phyloP scores from a whole-genome alignment of 371 early-diverging fungal genomes.

The Mucor ambiguus region DNA sequence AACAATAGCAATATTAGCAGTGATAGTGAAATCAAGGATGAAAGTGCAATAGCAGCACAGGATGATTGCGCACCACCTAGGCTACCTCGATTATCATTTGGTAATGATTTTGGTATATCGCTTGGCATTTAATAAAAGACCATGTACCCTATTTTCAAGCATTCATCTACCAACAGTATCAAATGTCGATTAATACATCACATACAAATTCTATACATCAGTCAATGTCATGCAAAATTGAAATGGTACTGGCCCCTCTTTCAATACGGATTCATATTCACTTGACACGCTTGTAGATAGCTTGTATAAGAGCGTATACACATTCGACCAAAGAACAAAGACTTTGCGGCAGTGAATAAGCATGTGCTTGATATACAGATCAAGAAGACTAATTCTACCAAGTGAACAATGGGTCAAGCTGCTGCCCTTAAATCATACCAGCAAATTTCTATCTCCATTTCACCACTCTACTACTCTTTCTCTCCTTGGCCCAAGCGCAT shows the following conservation, averaged over 20 bases:
- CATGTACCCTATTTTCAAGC: not conserved
- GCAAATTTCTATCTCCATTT: not conserved
- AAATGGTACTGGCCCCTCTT: too few relatives aligned
- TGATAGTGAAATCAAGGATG: not conserved
- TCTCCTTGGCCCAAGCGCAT: not conserved
- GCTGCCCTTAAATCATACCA: not conserved
- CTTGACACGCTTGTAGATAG: too few relatives aligned
- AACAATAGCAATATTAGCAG: not conserved
- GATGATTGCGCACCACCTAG: slow-evolving; percentile 20
- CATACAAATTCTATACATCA: too few relatives aligned
- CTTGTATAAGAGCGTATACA: too few relatives aligned
- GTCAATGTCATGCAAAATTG: too few relatives aligned
- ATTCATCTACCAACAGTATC: too few relatives aligned
- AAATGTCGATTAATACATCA: too few relatives aligned
- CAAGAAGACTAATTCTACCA: not conserved
- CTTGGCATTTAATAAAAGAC: slow-evolving; percentile 18
- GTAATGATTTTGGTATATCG: slow-evolving; percentile 26
- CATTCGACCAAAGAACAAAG: not conserved
- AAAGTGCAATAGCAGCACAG: not conserved
- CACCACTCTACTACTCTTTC: not conserved
- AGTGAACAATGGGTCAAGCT: not conserved
- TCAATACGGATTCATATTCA: too few relatives aligned
- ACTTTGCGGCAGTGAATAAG: not conserved
- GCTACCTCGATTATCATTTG: slow-evolving; percentile 32
- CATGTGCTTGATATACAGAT: not conserved